A percentile compares a stretch with the other conserved stretches of the same genome.
Evolutionary conservation across 169 alveolate species (phyloP).

Genomic region (Condylostoma magnum): DNA sequence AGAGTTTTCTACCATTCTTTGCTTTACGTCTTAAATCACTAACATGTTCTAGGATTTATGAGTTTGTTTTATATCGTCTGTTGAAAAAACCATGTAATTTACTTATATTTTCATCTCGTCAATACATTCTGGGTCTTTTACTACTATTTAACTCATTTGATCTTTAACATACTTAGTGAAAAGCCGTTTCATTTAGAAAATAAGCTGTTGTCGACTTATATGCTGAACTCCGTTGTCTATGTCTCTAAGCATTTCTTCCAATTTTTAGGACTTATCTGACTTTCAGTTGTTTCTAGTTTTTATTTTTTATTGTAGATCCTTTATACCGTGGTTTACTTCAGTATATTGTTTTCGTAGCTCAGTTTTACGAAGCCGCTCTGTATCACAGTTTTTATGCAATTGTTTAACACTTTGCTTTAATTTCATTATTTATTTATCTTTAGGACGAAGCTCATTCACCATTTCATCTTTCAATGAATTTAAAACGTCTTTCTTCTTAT

Average conservation of each 20-base stretch:
- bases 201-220: neutral
- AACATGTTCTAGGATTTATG: too few species aligned
- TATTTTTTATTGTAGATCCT: constrained; percentile 49
- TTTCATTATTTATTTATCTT: constrained; percentile 39
- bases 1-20: too few species aligned
- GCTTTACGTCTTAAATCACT: too few species aligned
- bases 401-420: neutral
- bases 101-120: constrained; percentile 54
- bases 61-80: too few species aligned
- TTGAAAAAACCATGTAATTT: too few species aligned
- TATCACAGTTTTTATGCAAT: constrained; percentile 24
- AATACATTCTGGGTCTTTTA: constrained; percentile 31
- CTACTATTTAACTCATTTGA: constrained; percentile 38
- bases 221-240: neutral
- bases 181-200: constrained; percentile 51
- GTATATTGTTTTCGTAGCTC: constrained; percentile 42
- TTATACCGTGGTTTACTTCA: constrained; percentile 39
- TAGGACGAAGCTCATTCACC: constrained; percentile 52
- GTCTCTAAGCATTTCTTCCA: neutral
- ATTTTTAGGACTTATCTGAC: neutral
- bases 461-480: constrained; percentile 68
- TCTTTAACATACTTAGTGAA: constrained; percentile 34
- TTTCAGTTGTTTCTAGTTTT: constrained; percentile 33
- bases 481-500: constrained; percentile 72
- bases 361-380: constrained; percentile 34